Percentiles rank a stretch among this genome's conserved stretches.
Conservation (phyloP, 306 rosid species). For the Clitoria ternatea region DNA sequence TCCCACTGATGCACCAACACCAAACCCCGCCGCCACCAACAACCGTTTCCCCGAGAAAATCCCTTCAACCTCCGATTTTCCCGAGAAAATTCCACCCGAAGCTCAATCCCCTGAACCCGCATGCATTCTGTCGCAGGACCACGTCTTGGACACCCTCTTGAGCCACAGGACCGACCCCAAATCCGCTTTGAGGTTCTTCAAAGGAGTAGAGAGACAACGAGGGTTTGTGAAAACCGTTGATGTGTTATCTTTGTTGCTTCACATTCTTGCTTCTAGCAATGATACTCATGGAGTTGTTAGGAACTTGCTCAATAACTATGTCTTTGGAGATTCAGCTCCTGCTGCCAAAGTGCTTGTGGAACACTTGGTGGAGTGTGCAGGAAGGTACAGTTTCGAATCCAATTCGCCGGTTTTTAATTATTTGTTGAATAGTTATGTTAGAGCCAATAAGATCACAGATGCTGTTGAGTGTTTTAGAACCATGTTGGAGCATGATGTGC, state of each 20-base stretch:
- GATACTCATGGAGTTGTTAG: slow-evolving; percentile 18
- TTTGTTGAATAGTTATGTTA: slow-evolving; percentile 54
- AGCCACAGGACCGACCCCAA: slow-evolving; percentile 39
- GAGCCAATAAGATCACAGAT: slow-evolving; percentile 44
- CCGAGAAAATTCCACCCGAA: background rate
- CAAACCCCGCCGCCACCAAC: background rate
- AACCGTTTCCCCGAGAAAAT: background rate
- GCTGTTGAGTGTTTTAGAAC: slow-evolving; percentile 50
- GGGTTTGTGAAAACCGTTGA: slow-evolving; percentile 40
- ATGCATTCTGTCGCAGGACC: slow-evolving; percentile 14
- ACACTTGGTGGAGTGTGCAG: slow-evolving; percentile 37
- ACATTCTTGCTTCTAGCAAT: slow-evolving; percentile 34
- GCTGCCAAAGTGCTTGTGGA: slow-evolving; percentile 32
- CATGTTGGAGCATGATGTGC: slow-evolving; percentile 42
- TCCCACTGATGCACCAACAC: background rate
- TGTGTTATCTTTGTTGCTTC: slow-evolving; percentile 50
- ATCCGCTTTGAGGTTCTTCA: slow-evolving; percentile 47
- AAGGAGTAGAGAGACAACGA: slow-evolving; percentile 24
- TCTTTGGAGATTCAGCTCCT: slow-evolving; percentile 33
- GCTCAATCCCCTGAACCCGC: background rate
- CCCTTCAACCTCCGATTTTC: background rate
- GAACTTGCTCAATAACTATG: slow-evolving; percentile 38
- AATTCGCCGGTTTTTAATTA: slow-evolving; percentile 48
- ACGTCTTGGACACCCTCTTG: slow-evolving; percentile 42
- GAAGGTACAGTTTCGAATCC: slow-evolving; percentile 35